Conservation (phyloP, 1,284 basidiomycete genomes). For the Volvariella surrecta region DNA sequence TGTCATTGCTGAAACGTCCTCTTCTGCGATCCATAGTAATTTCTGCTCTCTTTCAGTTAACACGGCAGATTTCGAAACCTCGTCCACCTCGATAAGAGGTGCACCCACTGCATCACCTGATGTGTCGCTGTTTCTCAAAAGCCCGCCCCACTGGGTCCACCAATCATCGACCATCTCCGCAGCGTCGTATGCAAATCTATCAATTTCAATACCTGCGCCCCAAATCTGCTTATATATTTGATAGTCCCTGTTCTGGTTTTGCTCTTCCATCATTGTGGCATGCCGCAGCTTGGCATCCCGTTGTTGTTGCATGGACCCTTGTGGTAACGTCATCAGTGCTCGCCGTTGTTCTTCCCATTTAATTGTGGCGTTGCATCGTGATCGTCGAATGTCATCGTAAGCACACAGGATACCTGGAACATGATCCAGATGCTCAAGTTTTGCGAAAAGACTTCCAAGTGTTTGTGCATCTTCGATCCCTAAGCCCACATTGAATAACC, state of each 20-base stretch:
- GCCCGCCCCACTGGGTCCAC: conserved; percentile 37
- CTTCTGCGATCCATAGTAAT: no score
- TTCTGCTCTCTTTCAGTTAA: no score
- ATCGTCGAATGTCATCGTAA: conserved; percentile 40
- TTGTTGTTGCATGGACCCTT: conserved; percentile 28
- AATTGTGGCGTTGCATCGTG: conserved; percentile 29
- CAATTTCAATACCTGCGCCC: conserved; percentile 31
- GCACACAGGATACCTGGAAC: conserved; percentile 35
- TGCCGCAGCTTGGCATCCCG: conserved; percentile 29
- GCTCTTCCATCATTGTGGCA: conserved; percentile 21
- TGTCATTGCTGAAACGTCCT: no score
- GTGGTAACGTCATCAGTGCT: conserved; percentile 27
- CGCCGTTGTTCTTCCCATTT: conserved; percentile 30
- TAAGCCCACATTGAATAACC: conserved; percentile 25
- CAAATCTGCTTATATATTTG: no score
- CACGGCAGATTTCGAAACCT: no score
- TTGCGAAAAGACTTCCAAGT: conserved; percentile 37
- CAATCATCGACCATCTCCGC: conserved; percentile 37
- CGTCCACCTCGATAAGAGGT: no score
- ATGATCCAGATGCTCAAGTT: conserved; percentile 29
- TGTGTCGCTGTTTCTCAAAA: no score
- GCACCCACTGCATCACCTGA: no score
- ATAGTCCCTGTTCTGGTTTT: no score
- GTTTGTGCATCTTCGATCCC: conserved; percentile 47
- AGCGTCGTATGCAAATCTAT: conserved; percentile 29